Conservation (phyloP, 2,329 filamentous ascomycete genomes). For the Botryotinia globosa region DNA sequence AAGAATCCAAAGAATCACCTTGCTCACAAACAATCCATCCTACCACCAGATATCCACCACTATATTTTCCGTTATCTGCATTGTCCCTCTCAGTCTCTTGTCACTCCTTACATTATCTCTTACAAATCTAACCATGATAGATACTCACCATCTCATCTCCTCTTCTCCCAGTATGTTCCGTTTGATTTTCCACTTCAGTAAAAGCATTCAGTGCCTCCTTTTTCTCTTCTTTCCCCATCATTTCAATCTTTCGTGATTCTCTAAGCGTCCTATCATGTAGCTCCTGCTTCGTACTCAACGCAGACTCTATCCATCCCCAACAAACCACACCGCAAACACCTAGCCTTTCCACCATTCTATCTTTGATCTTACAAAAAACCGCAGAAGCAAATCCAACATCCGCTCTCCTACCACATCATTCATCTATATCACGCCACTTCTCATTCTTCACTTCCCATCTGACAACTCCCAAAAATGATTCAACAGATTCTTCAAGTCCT, state of each 20-base stretch:
- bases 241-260: background rate
- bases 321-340: background rate
- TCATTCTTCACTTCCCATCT: background rate
- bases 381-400: rapidly evolving
- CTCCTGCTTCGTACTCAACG: background rate
- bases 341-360: background rate
- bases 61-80: background rate
- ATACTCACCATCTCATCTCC: background rate
- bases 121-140: background rate
- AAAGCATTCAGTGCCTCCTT: background rate
- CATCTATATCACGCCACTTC: background rate
- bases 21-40: background rate
- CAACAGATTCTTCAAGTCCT: background rate
- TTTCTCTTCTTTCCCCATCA: background rate
- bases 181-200: background rate
- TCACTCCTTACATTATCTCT: too few relatives aligned
- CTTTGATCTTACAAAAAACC: rapidly evolving
- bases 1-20: background rate
- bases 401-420: background rate
- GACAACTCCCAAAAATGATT: rapidly evolving
- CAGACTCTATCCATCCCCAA: background rate
- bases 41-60: background rate
- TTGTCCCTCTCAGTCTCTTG: background rate
- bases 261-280: background rate
- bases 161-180: too few relatives aligned